Evolutionary conservation across 1,139 yeast species (phyloP), one percentile per base, ranked within the genome.

Genomic region (Saccharomyces hybrid): DNA sequence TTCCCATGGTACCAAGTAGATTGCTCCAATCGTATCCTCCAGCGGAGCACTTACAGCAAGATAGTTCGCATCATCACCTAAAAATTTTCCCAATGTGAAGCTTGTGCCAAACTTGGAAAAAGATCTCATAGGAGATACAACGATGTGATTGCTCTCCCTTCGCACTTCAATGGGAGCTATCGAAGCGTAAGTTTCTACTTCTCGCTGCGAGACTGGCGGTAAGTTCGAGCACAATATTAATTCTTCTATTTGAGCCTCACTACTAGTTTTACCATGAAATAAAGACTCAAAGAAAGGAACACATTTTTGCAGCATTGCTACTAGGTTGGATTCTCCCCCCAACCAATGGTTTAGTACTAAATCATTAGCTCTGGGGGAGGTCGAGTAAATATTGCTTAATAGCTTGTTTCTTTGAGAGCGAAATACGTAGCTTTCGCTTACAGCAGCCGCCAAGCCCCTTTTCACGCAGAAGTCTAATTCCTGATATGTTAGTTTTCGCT

Each of bases 11-110:
- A 78, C 59, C 6, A 78, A 60, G 55, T 77, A 78, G 0, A 77
- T 72, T 0, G 79, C 68, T 0, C 81, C 82, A 8, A 55, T 53
- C 0, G 51, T 47, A 4, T 71, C 73, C 55, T 80, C 83, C 55
- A 65, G 72, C 2, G 79, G 80, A 0, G 84, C 76, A 1, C 81
- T 75, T 4, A 81, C 71, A 0, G 82, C 84, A 7, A 80, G 50
- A 21, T 78, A 73, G 0, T 67, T 62, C 19, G 67, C 67, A 8
- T 61, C 62, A 4, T 71, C 68, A 3, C 70, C 66, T 11, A 73
- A 58, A 57, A 75, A 77, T 6, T 70, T 62, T 0, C 82, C 81
- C 6, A 72, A 54, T 1, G 71, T 67, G 2, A 80, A 52, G 6
- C 74, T 67, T 1, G 72, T 59, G 0, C 84, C 85, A 67, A 81